phyloP scores from a whole-genome alignment of 1,284 basidiomycete genomes.

The Rhodofomes roseus region DNA sequence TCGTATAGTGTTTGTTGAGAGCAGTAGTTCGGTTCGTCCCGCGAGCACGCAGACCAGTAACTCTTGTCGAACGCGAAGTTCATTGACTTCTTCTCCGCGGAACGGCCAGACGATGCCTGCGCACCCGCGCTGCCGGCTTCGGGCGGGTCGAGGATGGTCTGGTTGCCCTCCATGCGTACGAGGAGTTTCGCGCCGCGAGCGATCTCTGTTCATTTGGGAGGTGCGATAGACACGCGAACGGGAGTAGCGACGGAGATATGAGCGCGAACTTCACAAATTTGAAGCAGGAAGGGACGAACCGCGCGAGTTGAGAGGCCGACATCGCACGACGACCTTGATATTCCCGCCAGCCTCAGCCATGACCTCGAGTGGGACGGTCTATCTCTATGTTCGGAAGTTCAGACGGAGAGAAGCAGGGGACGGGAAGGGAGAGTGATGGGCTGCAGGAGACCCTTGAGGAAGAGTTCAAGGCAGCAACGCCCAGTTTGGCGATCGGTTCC shows the following conservation, averaged over 20 bases:
- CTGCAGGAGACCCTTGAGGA: constrained; percentile 7
- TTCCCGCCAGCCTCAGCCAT: constrained; percentile 73
- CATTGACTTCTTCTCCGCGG: constrained; percentile 86
- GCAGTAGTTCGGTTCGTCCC: constrained; percentile 86
- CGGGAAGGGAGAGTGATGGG: not conserved
- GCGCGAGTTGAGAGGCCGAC: constrained; percentile 89
- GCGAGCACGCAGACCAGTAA: constrained; percentile 90
- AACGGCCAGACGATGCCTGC: constrained; percentile 58
- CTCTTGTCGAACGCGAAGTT: constrained; percentile 93
- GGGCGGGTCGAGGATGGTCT: constrained; percentile 88
- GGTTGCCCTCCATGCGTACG: constrained; percentile 90
- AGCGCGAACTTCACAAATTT: not conserved
- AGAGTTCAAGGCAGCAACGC: constrained; percentile 9
- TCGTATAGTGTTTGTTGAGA: constrained; percentile 93
- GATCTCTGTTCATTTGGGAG: constrained; percentile 56
- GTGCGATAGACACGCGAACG: not conserved
- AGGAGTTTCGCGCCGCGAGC: constrained; percentile 88
- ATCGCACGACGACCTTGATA: constrained; percentile 96
- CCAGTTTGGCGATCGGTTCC: constrained; percentile 5
- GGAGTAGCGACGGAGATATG: constrained; percentile 1
- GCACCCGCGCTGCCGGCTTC: constrained; percentile 67
- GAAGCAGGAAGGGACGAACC: constrained; percentile 48
- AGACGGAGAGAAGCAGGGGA: not conserved
- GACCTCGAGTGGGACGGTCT: constrained; percentile 23
- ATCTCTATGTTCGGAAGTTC: not conserved